These are phyloP conservation scores for Pilasporangium apinafurcum DNA, from an alignment of 352 stramenopile genomes.

Conservation along the genomic window DNA sequence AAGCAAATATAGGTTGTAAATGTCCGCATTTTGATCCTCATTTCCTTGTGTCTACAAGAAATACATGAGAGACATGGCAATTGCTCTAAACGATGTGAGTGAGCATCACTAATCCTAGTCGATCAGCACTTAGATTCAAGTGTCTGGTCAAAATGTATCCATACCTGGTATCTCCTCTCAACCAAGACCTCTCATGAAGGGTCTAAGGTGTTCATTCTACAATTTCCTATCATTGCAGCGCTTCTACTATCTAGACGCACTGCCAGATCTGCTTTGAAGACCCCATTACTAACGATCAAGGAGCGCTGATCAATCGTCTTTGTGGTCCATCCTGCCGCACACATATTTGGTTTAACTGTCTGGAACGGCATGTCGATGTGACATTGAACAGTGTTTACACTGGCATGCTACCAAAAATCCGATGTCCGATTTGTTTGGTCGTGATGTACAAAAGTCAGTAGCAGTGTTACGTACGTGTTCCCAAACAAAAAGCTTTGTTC, in stretches of 20 bases:
- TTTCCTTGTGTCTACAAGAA: too few relatives aligned
- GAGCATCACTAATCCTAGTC: too few relatives aligned
- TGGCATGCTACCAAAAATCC: constrained; percentile 18
- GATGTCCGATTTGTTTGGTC: constrained; percentile 19
- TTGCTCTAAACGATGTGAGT: too few relatives aligned
- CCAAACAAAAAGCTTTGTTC: constrained; percentile 7
- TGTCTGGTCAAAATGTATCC: too few relatives aligned
- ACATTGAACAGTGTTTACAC: constrained; percentile 16
- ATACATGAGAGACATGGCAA: too few relatives aligned
- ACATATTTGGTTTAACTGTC: constrained; percentile 11
- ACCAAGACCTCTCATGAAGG: too few relatives aligned
- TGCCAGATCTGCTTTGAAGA: constrained; percentile 38
- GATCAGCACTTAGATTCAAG: too few relatives aligned
- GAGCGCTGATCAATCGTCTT: not conserved
- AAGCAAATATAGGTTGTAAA: too few relatives aligned
- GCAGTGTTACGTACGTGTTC: not conserved
- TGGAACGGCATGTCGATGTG: constrained; percentile 16
- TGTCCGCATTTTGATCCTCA: too few relatives aligned
- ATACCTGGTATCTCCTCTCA: too few relatives aligned
- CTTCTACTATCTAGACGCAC: not conserved
- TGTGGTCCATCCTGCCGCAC: constrained; percentile 15
- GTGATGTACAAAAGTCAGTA: constrained; percentile 13
- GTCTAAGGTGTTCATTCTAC: too few relatives aligned
- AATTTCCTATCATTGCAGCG: too few relatives aligned
- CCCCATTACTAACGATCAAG: not conserved